phyloP scores from a whole-genome alignment of 371 early-diverging fungal species.

The Enteropsectra breve region DNA sequence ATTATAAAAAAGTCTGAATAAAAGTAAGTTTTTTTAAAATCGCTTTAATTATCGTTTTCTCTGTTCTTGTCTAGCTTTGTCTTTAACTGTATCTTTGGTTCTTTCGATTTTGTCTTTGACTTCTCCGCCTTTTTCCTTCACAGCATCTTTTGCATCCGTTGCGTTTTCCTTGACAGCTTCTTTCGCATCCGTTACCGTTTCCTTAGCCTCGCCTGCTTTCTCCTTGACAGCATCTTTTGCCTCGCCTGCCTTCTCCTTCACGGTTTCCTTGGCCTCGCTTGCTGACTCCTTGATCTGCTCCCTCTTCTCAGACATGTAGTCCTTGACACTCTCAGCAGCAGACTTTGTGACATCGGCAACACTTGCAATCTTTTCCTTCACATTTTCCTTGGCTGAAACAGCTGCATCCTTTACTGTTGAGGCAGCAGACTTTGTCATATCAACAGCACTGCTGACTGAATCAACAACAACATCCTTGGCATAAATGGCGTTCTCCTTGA shows the following conservation, averaged over 20 bases:
- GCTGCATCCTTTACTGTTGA: too few species aligned
- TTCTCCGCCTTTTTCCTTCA: background rate
- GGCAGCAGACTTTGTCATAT: too few species aligned
- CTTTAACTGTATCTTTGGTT: too few species aligned
- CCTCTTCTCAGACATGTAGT: background rate
- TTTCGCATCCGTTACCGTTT: background rate
- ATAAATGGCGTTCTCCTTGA: too few species aligned
- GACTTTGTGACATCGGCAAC: background rate
- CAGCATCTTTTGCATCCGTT: background rate
- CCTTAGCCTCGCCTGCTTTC: background rate
- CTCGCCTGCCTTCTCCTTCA: background rate
- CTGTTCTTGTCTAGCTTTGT: too few species aligned
- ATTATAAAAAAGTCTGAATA: too few species aligned
- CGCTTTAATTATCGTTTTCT: too few species aligned
- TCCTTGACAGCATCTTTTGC: slow-evolving; percentile 1
- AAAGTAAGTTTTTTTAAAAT: too few species aligned
- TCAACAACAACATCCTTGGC: too few species aligned
- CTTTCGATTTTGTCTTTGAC: too few species aligned
- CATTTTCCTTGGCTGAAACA: background rate
- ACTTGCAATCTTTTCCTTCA: background rate
- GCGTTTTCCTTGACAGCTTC: background rate
- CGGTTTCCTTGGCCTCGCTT: background rate
- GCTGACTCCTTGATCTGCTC: background rate
- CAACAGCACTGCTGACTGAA: too few species aligned
- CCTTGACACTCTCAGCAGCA: background rate